Conservation (phyloP, 371 early-diverging fungal genomes). For the Fennellomyces sp. region DNA sequence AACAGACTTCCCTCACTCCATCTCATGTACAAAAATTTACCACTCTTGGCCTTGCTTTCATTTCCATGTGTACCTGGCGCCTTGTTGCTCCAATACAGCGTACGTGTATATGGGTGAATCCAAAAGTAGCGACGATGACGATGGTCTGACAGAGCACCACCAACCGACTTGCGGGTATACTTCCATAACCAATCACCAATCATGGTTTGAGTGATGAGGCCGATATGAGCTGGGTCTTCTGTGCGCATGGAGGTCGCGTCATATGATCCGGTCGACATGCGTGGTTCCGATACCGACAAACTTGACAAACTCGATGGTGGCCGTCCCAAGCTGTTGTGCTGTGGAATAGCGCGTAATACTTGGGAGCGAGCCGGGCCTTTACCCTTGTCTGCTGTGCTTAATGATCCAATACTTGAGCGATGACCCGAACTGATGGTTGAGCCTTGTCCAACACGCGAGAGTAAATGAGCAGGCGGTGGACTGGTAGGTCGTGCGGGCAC, state of each 20-base stretch:
- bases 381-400: conserved; percentile 19
- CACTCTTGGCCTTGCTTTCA: conserved; percentile 47
- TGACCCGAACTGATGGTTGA: conserved; percentile 6
- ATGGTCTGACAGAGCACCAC: conserved; percentile 55
- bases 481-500: conserved; percentile 12
- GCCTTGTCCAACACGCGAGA: conserved; percentile 13
- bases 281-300: conserved; percentile 12
- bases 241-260: conserved; percentile 11
- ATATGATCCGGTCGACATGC: conserved; percentile 9
- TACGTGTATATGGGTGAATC: conserved; percentile 79
- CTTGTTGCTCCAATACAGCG: conserved; percentile 71
- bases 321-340: not conserved
- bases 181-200: conserved; percentile 76
- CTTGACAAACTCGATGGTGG: conserved; percentile 12
- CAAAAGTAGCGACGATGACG: conserved; percentile 74
- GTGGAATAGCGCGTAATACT: not conserved
- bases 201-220: conserved; percentile 74
- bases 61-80: conserved; percentile 56
- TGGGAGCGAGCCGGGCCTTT: conserved; percentile 10
- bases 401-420: conserved; percentile 30
- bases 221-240: conserved; percentile 56
- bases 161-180: conserved; percentile 59
- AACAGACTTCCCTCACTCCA: not conserved
- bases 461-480: conserved; percentile 23
- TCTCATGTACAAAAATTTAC: conserved; percentile 20